Evolutionary conservation across 768 basidiomycete species (phyloP), one percentile per base, ranked within the genome.

Genomic region (Suillus variegatus): DNA sequence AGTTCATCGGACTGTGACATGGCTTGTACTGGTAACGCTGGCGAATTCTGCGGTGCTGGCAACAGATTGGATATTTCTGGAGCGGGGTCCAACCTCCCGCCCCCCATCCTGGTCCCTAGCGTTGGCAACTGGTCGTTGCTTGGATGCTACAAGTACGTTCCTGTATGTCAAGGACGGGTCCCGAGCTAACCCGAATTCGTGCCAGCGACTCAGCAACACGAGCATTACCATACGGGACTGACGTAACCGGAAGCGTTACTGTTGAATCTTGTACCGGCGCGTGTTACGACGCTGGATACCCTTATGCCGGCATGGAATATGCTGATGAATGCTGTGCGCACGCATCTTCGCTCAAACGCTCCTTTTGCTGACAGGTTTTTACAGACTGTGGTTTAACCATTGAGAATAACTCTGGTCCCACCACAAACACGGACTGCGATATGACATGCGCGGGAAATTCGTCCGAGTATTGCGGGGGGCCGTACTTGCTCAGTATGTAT

Each of bases 401-500:
- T 4, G 6, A 44, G 12, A 44, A 49, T n/a, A 73, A 74, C 8
- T 72, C 73, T n/a, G 68, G 41, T 44, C 79, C 82, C 0, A 79
- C 81, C 0, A 68, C 83, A 0, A 75, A 80, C n/a, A 73, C 81
- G 2, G 86, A 85, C 57, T 94, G 92, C 71, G 82, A 80, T 69
- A 91, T 91, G 89, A 67, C 80, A 35, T 93, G 91, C 71, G 75
- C 74, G 3, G 91, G 90, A 14, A 87, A 89, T 65, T 76, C 74
- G 47, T 79, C 86, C 0, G 86, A 92, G 70, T 86, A 86, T 65
- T 93, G 92, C 68, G 92, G 92, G 25, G 92, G 91, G 41, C 88
- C 91, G 0, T 82, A 88, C 70, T 78, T 85, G 52, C 78, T 92
- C 25, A 89, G 85, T 62, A 74, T 88, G 3, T 92, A 90, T 74